These are phyloP conservation scores for Blastomyces emzantsi DNA, from an alignment of 2,329 filamentous ascomycete species.

Conservation along the genomic window DNA sequence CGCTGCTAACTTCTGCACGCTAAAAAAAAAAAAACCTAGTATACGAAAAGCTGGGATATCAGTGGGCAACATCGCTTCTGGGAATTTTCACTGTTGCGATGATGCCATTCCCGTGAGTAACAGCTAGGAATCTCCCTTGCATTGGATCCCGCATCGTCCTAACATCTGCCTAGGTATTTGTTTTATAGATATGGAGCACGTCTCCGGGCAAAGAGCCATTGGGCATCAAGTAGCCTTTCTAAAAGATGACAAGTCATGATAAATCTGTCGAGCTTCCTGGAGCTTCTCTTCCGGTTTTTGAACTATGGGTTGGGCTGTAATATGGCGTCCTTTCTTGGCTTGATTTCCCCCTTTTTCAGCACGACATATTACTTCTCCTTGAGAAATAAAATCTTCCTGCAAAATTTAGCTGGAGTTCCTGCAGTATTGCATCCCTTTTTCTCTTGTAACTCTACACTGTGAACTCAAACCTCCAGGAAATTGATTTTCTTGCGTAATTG, in stretches of 20 bases:
- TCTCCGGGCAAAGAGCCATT: not conserved
- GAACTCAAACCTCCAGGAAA: no score
- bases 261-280: not conserved
- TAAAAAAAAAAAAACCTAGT: not conserved
- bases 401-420: no score
- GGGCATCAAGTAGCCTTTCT: not conserved
- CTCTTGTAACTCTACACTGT: no score
- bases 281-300: not conserved
- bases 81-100: slow-evolving; percentile 3
- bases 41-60: slow-evolving; percentile 5
- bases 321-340: not conserved
- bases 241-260: not conserved
- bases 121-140: not conserved
- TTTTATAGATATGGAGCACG: not conserved
- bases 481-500: slow-evolving; percentile 25
- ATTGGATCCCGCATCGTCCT: not conserved
- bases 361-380: no score
- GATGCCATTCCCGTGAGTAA: slow-evolving; percentile 7
- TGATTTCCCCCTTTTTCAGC: no score
- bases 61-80: slow-evolving; percentile 2
- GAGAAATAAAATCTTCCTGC: no score
- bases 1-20: not conserved
- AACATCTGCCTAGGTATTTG: not conserved
- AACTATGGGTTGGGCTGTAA: not conserved
- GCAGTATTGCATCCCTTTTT: no score